phyloP scores from a whole-genome alignment of 129 eudicot species.

The Flaveria trinervia region DNA sequence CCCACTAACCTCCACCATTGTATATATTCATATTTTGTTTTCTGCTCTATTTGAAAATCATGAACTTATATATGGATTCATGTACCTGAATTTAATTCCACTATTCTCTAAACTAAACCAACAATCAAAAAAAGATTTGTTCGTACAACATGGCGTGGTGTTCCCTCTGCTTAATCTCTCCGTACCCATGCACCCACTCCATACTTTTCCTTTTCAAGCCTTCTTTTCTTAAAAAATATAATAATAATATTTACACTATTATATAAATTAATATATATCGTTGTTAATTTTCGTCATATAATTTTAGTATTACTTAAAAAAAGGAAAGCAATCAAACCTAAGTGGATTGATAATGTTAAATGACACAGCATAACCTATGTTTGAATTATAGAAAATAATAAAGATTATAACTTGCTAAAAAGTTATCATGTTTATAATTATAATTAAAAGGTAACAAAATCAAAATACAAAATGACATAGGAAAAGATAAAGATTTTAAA shows the following conservation, averaged over 20 bases:
- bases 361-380: constrained; percentile 40
- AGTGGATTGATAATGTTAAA: too few relatives aligned
- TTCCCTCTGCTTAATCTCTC: constrained; percentile 16
- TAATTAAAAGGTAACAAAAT: not conserved
- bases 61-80: too few relatives aligned
- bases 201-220: constrained; percentile 28
- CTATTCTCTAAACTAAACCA: too few relatives aligned
- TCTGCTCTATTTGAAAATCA: too few relatives aligned
- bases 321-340: too few relatives aligned
- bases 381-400: not conserved
- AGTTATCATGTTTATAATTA: not conserved
- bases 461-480: not conserved
- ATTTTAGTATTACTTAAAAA: too few relatives aligned
- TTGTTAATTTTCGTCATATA: too few relatives aligned
- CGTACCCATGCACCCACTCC: constrained; percentile 29
- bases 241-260: too few relatives aligned
- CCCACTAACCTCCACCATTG: too few relatives aligned
- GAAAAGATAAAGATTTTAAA: not conserved
- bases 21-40: too few relatives aligned
- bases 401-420: not conserved
- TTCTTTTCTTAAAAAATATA: not conserved
- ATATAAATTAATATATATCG: too few relatives aligned
- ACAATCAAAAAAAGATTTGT: not conserved
- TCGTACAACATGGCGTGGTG: constrained; percentile 39
- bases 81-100: too few relatives aligned